Evolutionary conservation across 2,329 filamentous ascomycete genomes (phyloP), one percentile per base, ranked within the genome.

Genomic region (Onygenales sp.): DNA sequence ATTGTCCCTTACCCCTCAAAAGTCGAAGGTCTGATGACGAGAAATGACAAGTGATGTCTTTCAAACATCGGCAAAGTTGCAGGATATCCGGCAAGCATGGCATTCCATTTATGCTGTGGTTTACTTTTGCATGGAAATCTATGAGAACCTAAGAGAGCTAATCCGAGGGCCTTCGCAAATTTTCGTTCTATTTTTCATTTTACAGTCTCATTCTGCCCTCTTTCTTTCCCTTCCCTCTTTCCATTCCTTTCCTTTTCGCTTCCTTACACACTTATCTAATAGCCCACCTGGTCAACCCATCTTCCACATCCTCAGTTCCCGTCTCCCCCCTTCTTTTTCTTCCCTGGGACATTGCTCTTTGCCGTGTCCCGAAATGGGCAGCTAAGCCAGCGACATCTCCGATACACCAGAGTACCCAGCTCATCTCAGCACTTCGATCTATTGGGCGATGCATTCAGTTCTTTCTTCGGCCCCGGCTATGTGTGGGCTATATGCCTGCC

Each of bases 71-170:
- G 49, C 71, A 74, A 72, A 73, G 63, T 70, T 70, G 70, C 57
- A 71, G 58, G 70, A 61, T 69, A 74, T 70, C 70, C 70, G 65
- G 64, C 63, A 57, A 53, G 45, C 53, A 57, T 61, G 51, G 27
- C 21, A 27, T 37, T 11, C 51, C 32, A 36, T 48, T 9, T 43
- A n/a, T 43, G 21, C 37, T 42, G 21, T n/a, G 42, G 13, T 14
- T 34, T 46, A 27, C 7, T 49, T 14, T 52, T 60, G 66, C 63
- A 62, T 70, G 68, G 70, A 70, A 67, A 67, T 63, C 68, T 52
- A 63, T 73, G 71, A 70, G 62, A 70, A 72, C 69, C 59, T 62
- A 43, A 56, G 70, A 72, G 70, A 73, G 70, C 70, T 72, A 70
- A 72, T 72, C 70, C 68, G 70, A 72, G 69, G 68, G 65, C 64